Evolutionary conservation across 1,139 yeast genomes (phyloP).

Genomic region (Pichia sp.): DNA sequence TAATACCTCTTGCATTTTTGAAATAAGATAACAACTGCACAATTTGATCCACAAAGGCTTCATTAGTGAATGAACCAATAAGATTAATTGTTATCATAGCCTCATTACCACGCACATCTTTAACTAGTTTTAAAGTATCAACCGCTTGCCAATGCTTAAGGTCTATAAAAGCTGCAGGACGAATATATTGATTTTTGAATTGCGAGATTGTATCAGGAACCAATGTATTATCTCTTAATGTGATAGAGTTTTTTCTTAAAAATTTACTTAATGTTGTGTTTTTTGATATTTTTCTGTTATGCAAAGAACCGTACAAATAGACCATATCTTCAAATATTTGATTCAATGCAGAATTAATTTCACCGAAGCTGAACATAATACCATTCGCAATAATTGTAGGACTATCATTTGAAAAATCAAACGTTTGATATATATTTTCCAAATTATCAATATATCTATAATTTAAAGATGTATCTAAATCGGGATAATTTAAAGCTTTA

Average conservation of each 20-base stretch:
- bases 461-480: slow-evolving; percentile 10
- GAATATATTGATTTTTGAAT: slow-evolving; percentile 1
- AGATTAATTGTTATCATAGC: slow-evolving; percentile 45
- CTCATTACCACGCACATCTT: slow-evolving; percentile 7
- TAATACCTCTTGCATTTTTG: slow-evolving; percentile 25
- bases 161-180: slow-evolving; percentile 1
- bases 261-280: slow-evolving; percentile 25
- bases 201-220: slow-evolving; percentile 29
- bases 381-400: slow-evolving; percentile 73
- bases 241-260: slow-evolving; percentile 22
- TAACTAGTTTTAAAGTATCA: slow-evolving; percentile 7
- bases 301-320: slow-evolving; percentile 24
- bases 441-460: slow-evolving; percentile 23
- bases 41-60: slow-evolving; percentile 38
- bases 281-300: slow-evolving; percentile 28
- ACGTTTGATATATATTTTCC: slow-evolving; percentile 33
- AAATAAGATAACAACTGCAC: slow-evolving; percentile 31
- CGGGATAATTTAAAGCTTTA: slow-evolving; percentile 13
- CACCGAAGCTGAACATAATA: slow-evolving; percentile 41
- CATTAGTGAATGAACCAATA: slow-evolving; percentile 46
- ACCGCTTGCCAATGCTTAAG: slow-evolving; percentile 3
- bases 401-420: not conserved
- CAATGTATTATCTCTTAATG: slow-evolving; percentile 30
- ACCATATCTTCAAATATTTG: slow-evolving; percentile 34
- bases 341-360: slow-evolving; percentile 30